Base-by-base conservation (phyloP, 108 stramenopile species). In the Cyclotella distinguenda region DNA sequence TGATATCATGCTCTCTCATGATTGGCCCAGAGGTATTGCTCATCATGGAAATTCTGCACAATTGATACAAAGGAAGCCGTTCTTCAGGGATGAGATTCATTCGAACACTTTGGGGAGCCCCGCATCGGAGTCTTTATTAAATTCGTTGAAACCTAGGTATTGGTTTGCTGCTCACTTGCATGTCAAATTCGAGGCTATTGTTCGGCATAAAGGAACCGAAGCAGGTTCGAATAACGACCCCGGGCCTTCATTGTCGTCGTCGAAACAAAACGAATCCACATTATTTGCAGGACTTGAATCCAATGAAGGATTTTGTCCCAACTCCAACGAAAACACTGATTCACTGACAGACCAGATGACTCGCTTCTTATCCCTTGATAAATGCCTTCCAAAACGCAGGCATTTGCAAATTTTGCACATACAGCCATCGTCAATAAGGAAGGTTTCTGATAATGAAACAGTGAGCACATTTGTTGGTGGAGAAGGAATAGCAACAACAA, bases 111-210 rank as follows among this genome's bases (percentile, higher is more conserved):
- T 99, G 31, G 99, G 99, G 28, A 96, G 91, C 63, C 95, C 93
- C 12, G 81, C 97, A 13, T 89, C 85, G 55, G 76, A 80, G 59
- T 74, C 88, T 62, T 57, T 99, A 7, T 60, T 99, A 40, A 60
- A 88, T 43, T 32, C 54, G 22, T 66, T 99, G 28, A 82, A 83
- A 76, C 99, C 99, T 13, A 71, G 70, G 22, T 90, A 69, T 55
- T 99, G 99, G 99, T 99, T 99, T 67, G 54, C 96, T 7, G 99
- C 97, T 9, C 99, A 99, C 77, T 77, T 99, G 28, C 99, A 99
- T 71, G 90, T 94, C 22, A 97, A 95, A 64, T 99, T 98, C 49
- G 61, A 88, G 31, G 98, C 99, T 0, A 65, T 78, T 15, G 87
- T 99, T 5, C 52, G 55, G 27, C 97, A 97, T 74, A 45, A 18